Base-by-base conservation (phyloP, 2,329 filamentous ascomycete genomes). In the Fusarium graminum region DNA sequence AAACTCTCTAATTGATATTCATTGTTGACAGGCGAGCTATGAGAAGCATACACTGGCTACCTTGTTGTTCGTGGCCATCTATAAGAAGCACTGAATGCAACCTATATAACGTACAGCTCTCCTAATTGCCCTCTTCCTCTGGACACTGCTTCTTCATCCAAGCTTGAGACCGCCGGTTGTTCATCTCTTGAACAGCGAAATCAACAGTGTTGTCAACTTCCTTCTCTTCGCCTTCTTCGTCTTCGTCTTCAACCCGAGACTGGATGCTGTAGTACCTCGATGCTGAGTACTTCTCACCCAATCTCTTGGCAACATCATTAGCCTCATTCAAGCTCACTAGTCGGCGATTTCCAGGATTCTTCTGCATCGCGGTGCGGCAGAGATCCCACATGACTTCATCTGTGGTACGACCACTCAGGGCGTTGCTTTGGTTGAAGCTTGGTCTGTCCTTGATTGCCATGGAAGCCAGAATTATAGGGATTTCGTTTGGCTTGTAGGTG, bases 301-400 rank as follows among this genome's bases (percentile, higher is more conserved):
- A 75, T 28, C 85, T 77, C 72, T 80, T 83, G 41, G 85, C 85
- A 65, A 88, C 85, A 69, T 88, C 85, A 69, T 86, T 87, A 47
- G 85, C 85, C 70, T 87, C 83, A 70, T 82, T 80, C 45, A 87
- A 77, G 61, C 81, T 85, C 47, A 86, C 84, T 16, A 88, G 80
- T 4, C 80, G 80, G 28, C 85, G 81, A 65, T 79, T 80, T 30
- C 72, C 76, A 28, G 75, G 72, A 32, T 76, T 61, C 53, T 71
- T 72, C 45, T 70, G 52, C 69, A 77, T 74, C 14, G 71, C 65
- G 1, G 75, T 77, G 28, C 52, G 61, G 57, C 77, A 78, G 38
- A 79, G 55, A 52, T 79, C 78, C 75, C 76, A 78, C 34, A 75
- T 69, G 34, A 77, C 71, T 12, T 61, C 43, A 46, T 71, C 70